Base-by-base conservation (phyloP, 2,329 filamentous ascomycete genomes). In the Paecilomyces fulvus region DNA sequence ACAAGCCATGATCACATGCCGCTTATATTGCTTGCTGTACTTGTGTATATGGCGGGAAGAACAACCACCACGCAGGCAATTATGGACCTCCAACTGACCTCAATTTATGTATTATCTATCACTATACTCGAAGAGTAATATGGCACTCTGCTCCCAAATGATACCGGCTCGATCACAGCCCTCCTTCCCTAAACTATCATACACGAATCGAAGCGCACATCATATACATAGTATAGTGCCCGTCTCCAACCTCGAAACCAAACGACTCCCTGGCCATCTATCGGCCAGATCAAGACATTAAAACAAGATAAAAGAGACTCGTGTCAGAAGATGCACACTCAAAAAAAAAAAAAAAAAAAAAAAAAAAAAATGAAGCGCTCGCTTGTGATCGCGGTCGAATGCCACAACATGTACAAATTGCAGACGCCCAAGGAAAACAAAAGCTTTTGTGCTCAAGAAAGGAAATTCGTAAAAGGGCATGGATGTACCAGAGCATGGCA, bases 401-500 rank as follows among this genome's bases (percentile, higher is more conserved):
- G 37, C 28, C 12, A 43, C 49, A 43, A 9, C 28, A 51, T 51
- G 25, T n/a, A 21, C 31, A 25, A 46, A 49, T 30, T 30, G 31
- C 5, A 30, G 37, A 46, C 23, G 21, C 31, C 31, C 49, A 56
- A 57, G 33, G 49, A 25, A 55, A 57, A 31, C 21, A 30, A 49
- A 30, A 25, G 33, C 48, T 55, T 51, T 14, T 55, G 37, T 43
- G 20, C 14, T 43, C 37, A 55, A 30, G 56, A 57, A 62, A 60
- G 59, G 60, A 61, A 55, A 65, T 61, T 60, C 59, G 59, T 61
- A 56, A 60, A 51, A 58, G 53, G 55, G 55, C 59, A 61, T 60
- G 51, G 57, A 58, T 33, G 31, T 25, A 43, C 54, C 49, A 21
- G 37, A 46, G 46, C 28, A 53, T 31, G 51, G 53, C 53, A 53